A percentile compares a stretch with the other conserved stretches of the same genome.
Evolutionary conservation across 495 filamentous ascomycete species (phyloP).

Genomic region (Xanthoparmelia taractica): DNA sequence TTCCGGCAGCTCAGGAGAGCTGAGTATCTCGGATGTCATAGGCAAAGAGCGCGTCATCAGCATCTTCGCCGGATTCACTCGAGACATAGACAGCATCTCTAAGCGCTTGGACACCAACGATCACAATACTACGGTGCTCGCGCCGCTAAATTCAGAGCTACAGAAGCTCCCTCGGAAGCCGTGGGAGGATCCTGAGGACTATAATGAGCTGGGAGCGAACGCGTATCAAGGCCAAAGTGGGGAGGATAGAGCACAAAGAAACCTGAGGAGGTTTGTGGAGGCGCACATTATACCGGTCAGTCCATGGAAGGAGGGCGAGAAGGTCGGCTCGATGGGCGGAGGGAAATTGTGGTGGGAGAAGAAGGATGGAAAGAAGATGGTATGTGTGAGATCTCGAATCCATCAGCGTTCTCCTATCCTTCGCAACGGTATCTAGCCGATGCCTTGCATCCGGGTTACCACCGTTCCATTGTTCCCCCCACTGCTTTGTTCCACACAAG

Average conservation of each 20-base stretch:
- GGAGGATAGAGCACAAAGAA: conserved; percentile 67
- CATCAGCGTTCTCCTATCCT: neutral
- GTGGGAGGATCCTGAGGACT: conserved; percentile 87
- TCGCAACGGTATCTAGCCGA: neutral
- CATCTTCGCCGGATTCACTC: conserved; percentile 78
- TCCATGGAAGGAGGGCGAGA: conserved; percentile 74
- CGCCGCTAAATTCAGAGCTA: conserved; percentile 76
- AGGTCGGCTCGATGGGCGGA: conserved; percentile 61
- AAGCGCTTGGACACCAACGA: conserved; percentile 60
- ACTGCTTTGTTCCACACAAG: neutral
- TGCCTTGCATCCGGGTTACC: neutral
- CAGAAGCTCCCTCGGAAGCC: conserved; percentile 77
- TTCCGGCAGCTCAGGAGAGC: conserved; percentile 25
- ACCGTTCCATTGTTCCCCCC: no score
- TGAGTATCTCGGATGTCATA: conserved; percentile 78
- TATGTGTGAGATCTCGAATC: conserved; percentile 32
- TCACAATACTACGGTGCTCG: conserved; percentile 80
- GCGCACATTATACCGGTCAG: conserved; percentile 69
- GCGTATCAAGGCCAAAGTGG: conserved; percentile 78
- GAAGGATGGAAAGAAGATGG: conserved; percentile 63
- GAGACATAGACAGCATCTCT: conserved; percentile 67
- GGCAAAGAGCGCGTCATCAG: conserved; percentile 73
- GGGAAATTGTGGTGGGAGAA: conserved; percentile 74
- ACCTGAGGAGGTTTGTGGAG: conserved; percentile 78
- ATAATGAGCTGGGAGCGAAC: conserved; percentile 58